Percentiles rank a stretch among this genome's conserved stretches.
phyloP scores from a whole-genome alignment of 176 grass and related monocot genomes.

The Carex pumila region DNA sequence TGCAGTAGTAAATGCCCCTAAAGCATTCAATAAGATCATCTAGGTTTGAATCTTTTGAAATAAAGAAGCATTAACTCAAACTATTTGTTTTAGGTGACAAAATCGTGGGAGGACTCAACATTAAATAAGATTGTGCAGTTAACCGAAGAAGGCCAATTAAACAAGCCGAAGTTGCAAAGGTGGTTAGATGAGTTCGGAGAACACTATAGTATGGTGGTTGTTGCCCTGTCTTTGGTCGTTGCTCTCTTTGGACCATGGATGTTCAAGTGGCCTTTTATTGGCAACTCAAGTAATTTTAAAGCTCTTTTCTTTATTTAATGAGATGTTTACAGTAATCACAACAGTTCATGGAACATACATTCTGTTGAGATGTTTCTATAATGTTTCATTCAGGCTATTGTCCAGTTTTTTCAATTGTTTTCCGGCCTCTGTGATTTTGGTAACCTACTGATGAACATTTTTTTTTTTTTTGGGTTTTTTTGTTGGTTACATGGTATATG shows the following conservation, averaged over 20 bases:
- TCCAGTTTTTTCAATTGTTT: background rate
- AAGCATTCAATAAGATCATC: background rate
- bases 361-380: background rate
- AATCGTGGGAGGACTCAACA: slow-evolving; percentile 96
- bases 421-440: background rate
- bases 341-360: background rate
- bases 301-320: background rate
- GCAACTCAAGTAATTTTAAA: slow-evolving; percentile 74
- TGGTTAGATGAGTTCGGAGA: slow-evolving; percentile 99
- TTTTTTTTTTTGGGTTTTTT: background rate
- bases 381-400: background rate
- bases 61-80: slow-evolving; percentile 14
- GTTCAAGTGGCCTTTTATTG: slow-evolving; percentile 95
- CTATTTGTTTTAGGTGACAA: slow-evolving; percentile 65
- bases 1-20: background rate
- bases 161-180: slow-evolving; percentile 93
- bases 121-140: slow-evolving; percentile 90
- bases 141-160: slow-evolving; percentile 90
- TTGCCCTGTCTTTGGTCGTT: slow-evolving; percentile 71
- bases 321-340: background rate
- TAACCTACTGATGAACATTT: background rate
- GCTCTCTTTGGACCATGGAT: slow-evolving; percentile 79
- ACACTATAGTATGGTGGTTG: slow-evolving; percentile 82
- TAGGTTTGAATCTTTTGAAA: slow-evolving; percentile 1
- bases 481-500: background rate